Evolutionary conservation across 169 alveolate genomes (phyloP), one percentile per base, ranked within the genome.

Genomic region (Sarcocystis neurona): DNA sequence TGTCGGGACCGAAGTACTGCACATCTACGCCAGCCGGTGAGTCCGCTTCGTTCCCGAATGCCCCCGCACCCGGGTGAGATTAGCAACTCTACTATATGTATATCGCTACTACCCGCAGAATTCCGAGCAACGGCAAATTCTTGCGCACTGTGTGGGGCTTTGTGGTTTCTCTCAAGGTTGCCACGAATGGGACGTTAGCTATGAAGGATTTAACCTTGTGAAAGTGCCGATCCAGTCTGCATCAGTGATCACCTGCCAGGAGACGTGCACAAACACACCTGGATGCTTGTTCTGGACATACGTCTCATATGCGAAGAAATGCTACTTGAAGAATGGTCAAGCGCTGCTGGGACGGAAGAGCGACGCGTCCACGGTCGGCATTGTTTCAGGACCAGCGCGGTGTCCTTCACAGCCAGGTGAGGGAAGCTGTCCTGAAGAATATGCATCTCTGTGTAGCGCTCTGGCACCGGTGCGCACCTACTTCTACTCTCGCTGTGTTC

Each of bases 231-330:
- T 10, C 18, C n/a, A 30, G 3, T 15, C 43, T 2, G n/a, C n/a
- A n/a, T n/a, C n/a, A n/a, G n/a, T n/a, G n/a, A n/a, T n/a, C n/a
- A n/a, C n/a, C n/a, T n/a, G n/a, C n/a, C n/a, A n/a, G n/a, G n/a
- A n/a, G n/a, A n/a, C 12, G 43, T 77, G 46, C 66, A 3, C 46
- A 44, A 43, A 46, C 23, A 77, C 85, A 20, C 30, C 47, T 10
- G 85, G 85, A 10, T 77, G 85, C 85, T 32, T 32, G 4, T 77
- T 77, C 5, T 77, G 85, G 85, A 34, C 85, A 12, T 77, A 47
- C 63, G 66, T 53, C 66, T 53, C 66, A 12, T 12, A 53, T 15
- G 37, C 84, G 12, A 80, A 80, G 2, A 80, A 47, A 37, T 80
- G 88, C 53, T 80, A 80, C 77, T 56, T 80, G 74, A 80, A 80